Evolutionary conservation across 2,329 filamentous ascomycete genomes (phyloP).

Genomic region (Trichoderma sp.): DNA sequence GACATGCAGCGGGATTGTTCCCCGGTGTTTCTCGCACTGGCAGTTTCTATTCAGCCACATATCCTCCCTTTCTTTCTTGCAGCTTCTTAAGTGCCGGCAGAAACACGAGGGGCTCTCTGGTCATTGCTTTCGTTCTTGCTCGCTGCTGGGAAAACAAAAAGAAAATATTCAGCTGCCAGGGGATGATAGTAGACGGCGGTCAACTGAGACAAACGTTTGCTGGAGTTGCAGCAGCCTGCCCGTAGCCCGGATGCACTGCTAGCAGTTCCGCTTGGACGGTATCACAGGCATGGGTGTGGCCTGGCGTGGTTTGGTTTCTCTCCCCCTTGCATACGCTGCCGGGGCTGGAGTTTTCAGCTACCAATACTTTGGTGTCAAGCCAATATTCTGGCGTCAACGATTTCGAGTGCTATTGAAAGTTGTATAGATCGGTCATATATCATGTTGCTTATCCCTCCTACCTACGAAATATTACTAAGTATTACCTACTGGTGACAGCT

Average conservation of each 20-base stretch:
- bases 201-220: background rate
- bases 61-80: background rate
- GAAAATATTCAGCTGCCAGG: background rate
- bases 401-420: background rate
- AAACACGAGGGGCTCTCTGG: slow-evolving; percentile 16
- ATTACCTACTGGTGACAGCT: background rate
- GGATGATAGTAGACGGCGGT: background rate
- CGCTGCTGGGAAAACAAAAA: background rate
- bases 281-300: background rate
- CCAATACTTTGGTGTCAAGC: background rate
- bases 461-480: background rate
- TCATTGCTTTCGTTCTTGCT: background rate
- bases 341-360: slow-evolving; percentile 1
- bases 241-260: slow-evolving; percentile 20
- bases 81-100: background rate
- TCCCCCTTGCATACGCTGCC: background rate
- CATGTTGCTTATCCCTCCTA: background rate
- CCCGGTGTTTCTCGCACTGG: slow-evolving; percentile 2
- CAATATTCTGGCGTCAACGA: background rate
- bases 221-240: slow-evolving; percentile 10
- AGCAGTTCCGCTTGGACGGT: slow-evolving; percentile 11
- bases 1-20: slow-evolving; percentile 15
- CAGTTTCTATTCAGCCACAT: background rate
- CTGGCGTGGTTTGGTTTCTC: background rate
- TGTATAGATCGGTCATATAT: background rate